Evolutionary conservation across 805 yeast genomes (phyloP).

Genomic region (Lachancea kluyveri): DNA sequence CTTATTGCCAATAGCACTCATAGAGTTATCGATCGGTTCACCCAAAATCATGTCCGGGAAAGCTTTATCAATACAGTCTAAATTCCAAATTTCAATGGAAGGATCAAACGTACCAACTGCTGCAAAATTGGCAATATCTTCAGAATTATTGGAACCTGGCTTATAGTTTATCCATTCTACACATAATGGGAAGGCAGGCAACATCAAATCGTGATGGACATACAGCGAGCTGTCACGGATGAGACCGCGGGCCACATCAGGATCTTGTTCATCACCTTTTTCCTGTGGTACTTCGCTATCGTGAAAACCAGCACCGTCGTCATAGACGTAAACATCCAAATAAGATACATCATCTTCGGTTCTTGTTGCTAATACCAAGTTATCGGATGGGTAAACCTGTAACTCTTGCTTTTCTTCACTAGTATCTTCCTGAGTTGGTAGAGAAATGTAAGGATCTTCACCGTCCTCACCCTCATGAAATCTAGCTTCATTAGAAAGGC

Average conservation of each 20-base stretch:
- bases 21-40: slow-evolving; percentile 48
- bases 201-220: slow-evolving; percentile 94
- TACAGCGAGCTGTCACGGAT: slow-evolving; percentile 72
- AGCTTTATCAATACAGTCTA: slow-evolving; percentile 87
- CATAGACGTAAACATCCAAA: slow-evolving; percentile 89
- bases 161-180: slow-evolving; percentile 88
- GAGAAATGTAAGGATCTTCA: slow-evolving; percentile 38
- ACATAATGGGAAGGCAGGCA: slow-evolving; percentile 94
- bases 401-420: slow-evolving; percentile 77
- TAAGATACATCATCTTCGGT: slow-evolving; percentile 94
- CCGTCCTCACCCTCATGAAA: slow-evolving; percentile 45
- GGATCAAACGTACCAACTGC: slow-evolving; percentile 98
- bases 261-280: slow-evolving; percentile 54
- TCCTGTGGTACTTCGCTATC: slow-evolving; percentile 60
- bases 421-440: slow-evolving; percentile 45
- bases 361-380: slow-evolving; percentile 81
- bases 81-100: slow-evolving; percentile 93
- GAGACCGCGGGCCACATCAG: slow-evolving; percentile 69
- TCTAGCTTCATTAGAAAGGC: slow-evolving; percentile 55
- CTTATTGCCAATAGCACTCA: slow-evolving; percentile 32
- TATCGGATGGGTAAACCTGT: slow-evolving; percentile 86
- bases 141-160: slow-evolving; percentile 45
- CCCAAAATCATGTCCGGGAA: slow-evolving; percentile 93
- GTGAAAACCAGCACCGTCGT: slow-evolving; percentile 87
- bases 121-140: slow-evolving; percentile 77